phyloP scores from a whole-genome alignment of 768 basidiomycete species.

The Pholiota microspora region DNA sequence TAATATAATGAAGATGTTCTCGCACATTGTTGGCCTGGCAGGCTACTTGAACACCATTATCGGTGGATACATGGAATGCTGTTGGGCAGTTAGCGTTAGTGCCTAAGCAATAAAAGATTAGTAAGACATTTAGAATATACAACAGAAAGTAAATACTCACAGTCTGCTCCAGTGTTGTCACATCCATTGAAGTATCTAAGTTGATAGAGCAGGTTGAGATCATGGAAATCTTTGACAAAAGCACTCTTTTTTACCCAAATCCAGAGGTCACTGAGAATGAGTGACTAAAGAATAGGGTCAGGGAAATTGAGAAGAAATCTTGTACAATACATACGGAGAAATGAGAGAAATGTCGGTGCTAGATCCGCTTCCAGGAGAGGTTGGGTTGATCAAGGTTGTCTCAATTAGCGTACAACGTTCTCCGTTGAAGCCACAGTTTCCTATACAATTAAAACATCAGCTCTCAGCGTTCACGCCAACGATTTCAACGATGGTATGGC shows the following conservation, averaged over 20 bases:
- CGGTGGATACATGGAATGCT: conserved; percentile 27
- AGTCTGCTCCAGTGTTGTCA: not conserved
- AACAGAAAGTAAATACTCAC: not conserved
- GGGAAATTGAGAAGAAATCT: too few relatives aligned
- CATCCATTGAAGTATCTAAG: conserved; percentile 4
- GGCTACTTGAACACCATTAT: conserved; percentile 29
- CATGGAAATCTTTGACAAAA: too few relatives aligned
- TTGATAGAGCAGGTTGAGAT: too few relatives aligned
- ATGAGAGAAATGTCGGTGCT: conserved; percentile 33
- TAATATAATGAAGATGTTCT: not conserved
- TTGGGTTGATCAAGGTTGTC: conserved; percentile 31
- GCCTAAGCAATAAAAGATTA: conserved; percentile 17
- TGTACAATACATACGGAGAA: conserved; percentile 23
- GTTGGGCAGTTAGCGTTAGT: conserved; percentile 25
- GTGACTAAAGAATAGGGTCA: conserved; percentile 16
- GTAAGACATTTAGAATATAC: not conserved
- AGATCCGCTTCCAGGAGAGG: conserved; percentile 29
- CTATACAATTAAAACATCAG: not conserved
- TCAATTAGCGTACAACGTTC: conserved; percentile 34
- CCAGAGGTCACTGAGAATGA: conserved; percentile 33
- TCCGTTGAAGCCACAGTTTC: conserved; percentile 32
- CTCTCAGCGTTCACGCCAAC: too few relatives aligned
- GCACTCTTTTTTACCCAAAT: conserved; percentile 20
- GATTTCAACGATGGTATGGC: too few relatives aligned
- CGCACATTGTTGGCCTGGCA: conserved; percentile 31